Percentiles rank a stretch among this genome's conserved stretches.
Conservation (phyloP, 2,329 filamentous ascomycete genomes). For the Rutstroemia sp. region DNA sequence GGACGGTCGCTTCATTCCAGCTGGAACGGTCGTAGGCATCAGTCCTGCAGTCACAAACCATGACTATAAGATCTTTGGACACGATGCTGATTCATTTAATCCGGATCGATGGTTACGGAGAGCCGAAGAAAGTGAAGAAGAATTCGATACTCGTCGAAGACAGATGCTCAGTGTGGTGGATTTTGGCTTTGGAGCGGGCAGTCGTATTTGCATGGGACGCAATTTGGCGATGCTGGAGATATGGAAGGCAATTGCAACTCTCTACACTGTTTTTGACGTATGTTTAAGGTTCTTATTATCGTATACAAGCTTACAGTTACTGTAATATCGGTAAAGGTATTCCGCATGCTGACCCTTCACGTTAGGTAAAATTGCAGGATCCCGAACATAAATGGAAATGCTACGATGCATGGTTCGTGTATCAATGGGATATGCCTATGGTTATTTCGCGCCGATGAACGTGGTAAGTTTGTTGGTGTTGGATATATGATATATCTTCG, state of each 20-base stretch:
- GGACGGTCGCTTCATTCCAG: conserved; percentile 34
- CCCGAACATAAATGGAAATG: background rate
- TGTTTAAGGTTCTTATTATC: background rate
- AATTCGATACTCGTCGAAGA: background rate
- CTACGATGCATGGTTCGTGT: background rate
- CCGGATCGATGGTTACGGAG: conserved; percentile 43
- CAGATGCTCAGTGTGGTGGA: background rate
- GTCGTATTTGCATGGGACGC: background rate
- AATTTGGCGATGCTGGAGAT: background rate
- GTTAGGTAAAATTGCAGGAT: background rate
- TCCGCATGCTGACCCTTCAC: background rate
- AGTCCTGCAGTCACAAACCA: conserved; percentile 42
- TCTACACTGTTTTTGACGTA: conserved; percentile 1
- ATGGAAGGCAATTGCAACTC: background rate
- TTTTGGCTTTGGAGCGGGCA: background rate
- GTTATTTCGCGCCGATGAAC: background rate
- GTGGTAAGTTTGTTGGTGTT: background rate
- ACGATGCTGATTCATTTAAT: conserved; percentile 51
- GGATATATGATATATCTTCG: background rate
- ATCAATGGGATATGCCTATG: conserved; percentile 2
- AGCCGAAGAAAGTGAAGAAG: background rate
- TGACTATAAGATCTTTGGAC: conserved; percentile 48
- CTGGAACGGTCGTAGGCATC: conserved; percentile 42
- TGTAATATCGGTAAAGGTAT: background rate
- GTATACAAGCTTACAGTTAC: background rate